These are phyloP conservation scores for Verticillium longisporum DNA, from an alignment of 2,329 filamentous ascomycete genomes.

Conservation along the genomic window DNA sequence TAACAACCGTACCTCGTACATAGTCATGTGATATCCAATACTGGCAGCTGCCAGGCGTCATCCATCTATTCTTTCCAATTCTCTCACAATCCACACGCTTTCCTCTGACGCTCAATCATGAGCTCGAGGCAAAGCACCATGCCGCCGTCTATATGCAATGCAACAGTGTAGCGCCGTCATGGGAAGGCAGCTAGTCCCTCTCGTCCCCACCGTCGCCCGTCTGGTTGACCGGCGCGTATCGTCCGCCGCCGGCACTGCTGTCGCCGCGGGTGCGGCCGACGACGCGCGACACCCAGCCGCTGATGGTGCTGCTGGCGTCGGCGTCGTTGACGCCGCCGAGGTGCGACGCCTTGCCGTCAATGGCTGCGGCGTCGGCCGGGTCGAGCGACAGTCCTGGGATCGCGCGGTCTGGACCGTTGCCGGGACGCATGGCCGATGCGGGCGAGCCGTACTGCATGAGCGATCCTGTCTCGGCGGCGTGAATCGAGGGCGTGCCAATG, in stretches of 20 bases:
- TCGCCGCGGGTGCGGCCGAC: slow-evolving; percentile 30
- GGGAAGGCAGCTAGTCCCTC: background rate
- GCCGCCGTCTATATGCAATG: slow-evolving; percentile 32
- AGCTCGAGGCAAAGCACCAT: background rate
- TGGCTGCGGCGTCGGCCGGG: slow-evolving; percentile 56
- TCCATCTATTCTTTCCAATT: background rate
- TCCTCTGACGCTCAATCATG: background rate
- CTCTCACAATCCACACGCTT: background rate
- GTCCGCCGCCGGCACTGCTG: slow-evolving; percentile 24
- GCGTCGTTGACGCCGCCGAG: slow-evolving; percentile 25
- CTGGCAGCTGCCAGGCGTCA: background rate
- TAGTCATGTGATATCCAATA: background rate
- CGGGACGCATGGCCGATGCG: slow-evolving; percentile 63
- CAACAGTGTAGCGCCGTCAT: background rate
- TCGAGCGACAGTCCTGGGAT: slow-evolving; percentile 81
- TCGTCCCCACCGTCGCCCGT: slow-evolving; percentile 19
- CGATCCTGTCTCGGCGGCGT: slow-evolving; percentile 70
- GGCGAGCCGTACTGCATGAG: slow-evolving; percentile 75
- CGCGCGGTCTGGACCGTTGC: slow-evolving; percentile 48
- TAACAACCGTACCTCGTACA: background rate
- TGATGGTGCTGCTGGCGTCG: slow-evolving; percentile 33
- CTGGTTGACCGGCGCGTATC: slow-evolving; percentile 34
- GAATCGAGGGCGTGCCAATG: slow-evolving; percentile 67
- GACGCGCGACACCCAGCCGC: slow-evolving; percentile 41
- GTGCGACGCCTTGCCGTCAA: slow-evolving; percentile 29